Conservation (phyloP, 1,284 basidiomycete species). For the Mycosarcoma maydis region DNA sequence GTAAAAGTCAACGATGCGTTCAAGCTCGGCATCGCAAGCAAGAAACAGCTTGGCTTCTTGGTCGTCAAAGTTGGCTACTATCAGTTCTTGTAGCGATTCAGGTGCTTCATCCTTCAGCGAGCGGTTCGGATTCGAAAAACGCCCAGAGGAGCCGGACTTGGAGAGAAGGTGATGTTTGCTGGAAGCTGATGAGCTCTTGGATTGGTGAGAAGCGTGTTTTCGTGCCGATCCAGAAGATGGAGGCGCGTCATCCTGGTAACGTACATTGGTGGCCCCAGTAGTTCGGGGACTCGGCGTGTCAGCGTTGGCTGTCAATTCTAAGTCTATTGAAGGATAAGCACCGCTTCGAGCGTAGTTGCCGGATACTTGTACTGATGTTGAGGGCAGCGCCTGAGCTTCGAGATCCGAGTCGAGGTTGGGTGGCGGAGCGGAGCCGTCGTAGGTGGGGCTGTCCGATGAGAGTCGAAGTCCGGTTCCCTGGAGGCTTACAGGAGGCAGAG, state of each 20-base stretch:
- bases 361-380: neutral
- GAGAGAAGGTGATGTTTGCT: slow-evolving; percentile 13
- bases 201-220: slow-evolving; percentile 1
- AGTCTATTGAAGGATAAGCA: neutral
- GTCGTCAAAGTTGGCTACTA: slow-evolving; percentile 73
- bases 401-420: slow-evolving; percentile 7
- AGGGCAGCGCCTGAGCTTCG: slow-evolving; percentile 9
- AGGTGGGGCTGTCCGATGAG: slow-evolving; percentile 15
- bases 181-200: slow-evolving; percentile 14
- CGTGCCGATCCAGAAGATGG: slow-evolving; percentile 1
- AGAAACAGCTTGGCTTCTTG: slow-evolving; percentile 75
- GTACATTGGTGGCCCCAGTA: neutral
- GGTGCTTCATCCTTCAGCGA: slow-evolving; percentile 23
- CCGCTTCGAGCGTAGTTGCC: too few relatives aligned
- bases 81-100: slow-evolving; percentile 29
- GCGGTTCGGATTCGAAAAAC: slow-evolving; percentile 15
- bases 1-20: slow-evolving; percentile 73
- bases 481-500: slow-evolving; percentile 33
- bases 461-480: slow-evolving; percentile 37
- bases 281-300: neutral
- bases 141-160: slow-evolving; percentile 10
- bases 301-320: neutral
- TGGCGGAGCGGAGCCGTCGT: neutral
- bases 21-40: slow-evolving; percentile 53
- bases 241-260: slow-evolving; percentile 5